Evolutionary conservation across 805 yeast genomes (phyloP), one percentile per base, ranked within the genome.

Genomic region (Priceomyces fermenticarens): DNA sequence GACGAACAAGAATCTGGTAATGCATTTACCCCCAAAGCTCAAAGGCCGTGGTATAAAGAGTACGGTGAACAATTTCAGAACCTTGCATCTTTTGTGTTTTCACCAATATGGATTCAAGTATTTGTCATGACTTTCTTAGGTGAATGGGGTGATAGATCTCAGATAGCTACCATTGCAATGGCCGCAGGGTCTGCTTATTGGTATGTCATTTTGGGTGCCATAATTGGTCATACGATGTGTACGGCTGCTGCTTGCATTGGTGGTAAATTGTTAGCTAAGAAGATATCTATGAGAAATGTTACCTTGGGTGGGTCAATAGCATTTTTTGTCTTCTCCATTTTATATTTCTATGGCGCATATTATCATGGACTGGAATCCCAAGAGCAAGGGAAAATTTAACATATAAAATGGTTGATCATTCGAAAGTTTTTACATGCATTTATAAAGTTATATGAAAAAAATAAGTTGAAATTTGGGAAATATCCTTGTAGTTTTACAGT

Each of bases 91-190:
- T 77, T 80, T 42, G 65, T 88, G 3, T 69, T 91, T 41, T 85
- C 96, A 3, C 98, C 99, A 3, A 67, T 82, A 8, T 93, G 96
- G 90, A 83, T 89, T 49, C 97, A 91, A 70, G 91, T 91, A 3
- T 93, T 93, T 58, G 80, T 81, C 40, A 91, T 93, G 98, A 88
- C 96, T 3, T 93, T 93, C 62, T 69, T 93, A 37, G 99, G 97
- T 45, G 99, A 93, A 68, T 89, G 98, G 95, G 99, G 99, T 38
- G 99, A 93, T 64, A 81, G 99, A 55, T 89, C 97, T 10, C 99
- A 93, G 68, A 88, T 93, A 41, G 96, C 97, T 33, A 93, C 97
- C 27, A 89, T 93, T 54, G 98, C 98, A 31, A 85, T 93, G 95
- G 97, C 98, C 39, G 96, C 99, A 1, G 97, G 97, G 30, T 82